Base-by-base conservation (phyloP, 805 yeast genomes). In the Starmera amethionina region DNA sequence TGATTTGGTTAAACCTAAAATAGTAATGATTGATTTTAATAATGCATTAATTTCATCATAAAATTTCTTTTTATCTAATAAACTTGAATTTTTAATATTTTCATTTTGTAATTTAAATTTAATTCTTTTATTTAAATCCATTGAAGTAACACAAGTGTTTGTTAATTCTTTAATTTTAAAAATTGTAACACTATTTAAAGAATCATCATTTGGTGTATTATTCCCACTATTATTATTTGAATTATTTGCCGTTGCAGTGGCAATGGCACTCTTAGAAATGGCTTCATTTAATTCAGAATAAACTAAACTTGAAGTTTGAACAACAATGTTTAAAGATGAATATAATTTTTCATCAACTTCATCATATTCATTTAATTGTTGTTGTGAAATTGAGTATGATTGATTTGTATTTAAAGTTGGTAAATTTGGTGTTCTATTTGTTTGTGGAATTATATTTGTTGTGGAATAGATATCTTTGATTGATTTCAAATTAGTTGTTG, bases 21-120 rank as follows among this genome's bases (percentile, higher is more conserved):
- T 85, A 30, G 79, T 79, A 47, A 90, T 81, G 42, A 89, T 82
- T 0, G 95, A 79, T 53, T 86, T 87, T 49, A 90, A 65, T 50
- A 88, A 87, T 37, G 77, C 63, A 55, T 85, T 88, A 30, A 86
- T 81, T 47, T 84, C 89, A 48, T 90, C 97, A 77, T 93, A 89
- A 40, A 90, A 77, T 47, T 69, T 68, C 43, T 74, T 69, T 45
- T 83, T 77, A 30, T 79, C 82, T 4, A 57, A 51, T 6, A 71
- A 48, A 4, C 64, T 69, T 8, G 73, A 66, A 34, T 69, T 75
- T 34, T 61, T 53, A 13, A 45, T 30, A 18, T 34, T 40, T 30
- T 77, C 58, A 29, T 77, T 68, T 2, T 71, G 63, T 38, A 89
- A 63, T 40, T 78, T 72, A 12, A 64, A 63, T 43, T 73, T 73